phyloP scores from a whole-genome alignment of 148 eudicot genomes.

The Oxyria digyna region DNA sequence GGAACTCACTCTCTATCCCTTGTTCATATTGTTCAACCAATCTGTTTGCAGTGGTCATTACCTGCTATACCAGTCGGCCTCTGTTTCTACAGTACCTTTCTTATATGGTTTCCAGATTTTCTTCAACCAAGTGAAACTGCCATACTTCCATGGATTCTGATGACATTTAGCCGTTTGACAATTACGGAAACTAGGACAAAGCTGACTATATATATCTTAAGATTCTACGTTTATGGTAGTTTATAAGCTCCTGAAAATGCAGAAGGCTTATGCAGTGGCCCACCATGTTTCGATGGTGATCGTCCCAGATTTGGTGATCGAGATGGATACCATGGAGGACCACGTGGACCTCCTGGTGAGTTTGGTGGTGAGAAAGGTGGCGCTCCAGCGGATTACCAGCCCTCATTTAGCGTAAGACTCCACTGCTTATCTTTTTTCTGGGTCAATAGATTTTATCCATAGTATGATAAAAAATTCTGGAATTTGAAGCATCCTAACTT shows the following conservation, averaged over 20 bases:
- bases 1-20: background rate
- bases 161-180: background rate
- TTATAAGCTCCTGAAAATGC: too few relatives aligned
- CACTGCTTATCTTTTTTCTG: background rate
- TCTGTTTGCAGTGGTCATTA: background rate
- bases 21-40: background rate
- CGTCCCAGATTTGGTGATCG: slow-evolving; percentile 78
- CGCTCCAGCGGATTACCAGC: slow-evolving; percentile 84
- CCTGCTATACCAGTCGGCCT: background rate
- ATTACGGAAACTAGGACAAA: too few relatives aligned
- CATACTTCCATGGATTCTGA: too few relatives aligned
- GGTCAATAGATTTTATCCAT: background rate
- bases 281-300: slow-evolving; percentile 78
- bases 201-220: too few relatives aligned
- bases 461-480: too few relatives aligned
- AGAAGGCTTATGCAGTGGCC: slow-evolving; percentile 37
- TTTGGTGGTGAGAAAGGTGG: slow-evolving; percentile 91
- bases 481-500: too few relatives aligned
- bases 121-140: background rate
- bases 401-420: slow-evolving; percentile 55
- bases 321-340: slow-evolving; percentile 75
- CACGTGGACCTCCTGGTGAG: slow-evolving; percentile 78
- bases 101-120: background rate
- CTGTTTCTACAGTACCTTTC: background rate
- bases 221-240: too few relatives aligned